Percentiles rank a stretch among this genome's conserved stretches.
Conservation (phyloP, 495 filamentous ascomycete species). For the Lasiosphaeris hirsuta region DNA sequence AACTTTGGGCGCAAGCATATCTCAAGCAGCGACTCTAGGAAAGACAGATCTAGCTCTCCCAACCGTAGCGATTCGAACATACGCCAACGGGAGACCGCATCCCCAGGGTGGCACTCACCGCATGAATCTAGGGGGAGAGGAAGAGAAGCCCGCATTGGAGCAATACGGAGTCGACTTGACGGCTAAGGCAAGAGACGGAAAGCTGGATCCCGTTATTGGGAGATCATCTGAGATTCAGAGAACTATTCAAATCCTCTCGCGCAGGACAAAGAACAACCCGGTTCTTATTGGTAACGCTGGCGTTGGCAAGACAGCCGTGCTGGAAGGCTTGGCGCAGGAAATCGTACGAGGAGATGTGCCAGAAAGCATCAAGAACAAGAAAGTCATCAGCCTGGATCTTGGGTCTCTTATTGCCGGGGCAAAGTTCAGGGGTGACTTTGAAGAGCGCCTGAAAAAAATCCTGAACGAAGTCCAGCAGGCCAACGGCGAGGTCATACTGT, state of each 20-base stretch:
- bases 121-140: slow-evolving; percentile 80
- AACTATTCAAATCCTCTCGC: slow-evolving; percentile 89
- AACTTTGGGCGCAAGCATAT: slow-evolving; percentile 19
- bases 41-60: slow-evolving; percentile 25
- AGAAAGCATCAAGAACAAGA: slow-evolving; percentile 93
- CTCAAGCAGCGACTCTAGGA: slow-evolving; percentile 1
- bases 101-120: slow-evolving; percentile 89
- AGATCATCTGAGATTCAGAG: slow-evolving; percentile 87
- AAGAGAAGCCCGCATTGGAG: slow-evolving; percentile 82
- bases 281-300: slow-evolving; percentile 90
- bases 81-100: slow-evolving; percentile 76
- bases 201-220: slow-evolving; percentile 94
- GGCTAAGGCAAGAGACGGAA: slow-evolving; percentile 77
- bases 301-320: slow-evolving; percentile 91
- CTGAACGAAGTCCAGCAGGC: slow-evolving; percentile 88
- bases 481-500: slow-evolving; percentile 84
- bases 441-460: slow-evolving; percentile 87
- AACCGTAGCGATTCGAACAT: slow-evolving; percentile 46
- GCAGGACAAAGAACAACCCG: slow-evolving; percentile 95
- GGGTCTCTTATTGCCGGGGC: slow-evolving; percentile 92
- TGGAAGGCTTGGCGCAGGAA: slow-evolving; percentile 87
- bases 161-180: slow-evolving; percentile 91
- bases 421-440: slow-evolving; percentile 94
- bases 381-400: slow-evolving; percentile 80
- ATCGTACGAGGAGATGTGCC: slow-evolving; percentile 93